Conservation (phyloP, 331 rosid species). For the Pyrus hybrid region DNA sequence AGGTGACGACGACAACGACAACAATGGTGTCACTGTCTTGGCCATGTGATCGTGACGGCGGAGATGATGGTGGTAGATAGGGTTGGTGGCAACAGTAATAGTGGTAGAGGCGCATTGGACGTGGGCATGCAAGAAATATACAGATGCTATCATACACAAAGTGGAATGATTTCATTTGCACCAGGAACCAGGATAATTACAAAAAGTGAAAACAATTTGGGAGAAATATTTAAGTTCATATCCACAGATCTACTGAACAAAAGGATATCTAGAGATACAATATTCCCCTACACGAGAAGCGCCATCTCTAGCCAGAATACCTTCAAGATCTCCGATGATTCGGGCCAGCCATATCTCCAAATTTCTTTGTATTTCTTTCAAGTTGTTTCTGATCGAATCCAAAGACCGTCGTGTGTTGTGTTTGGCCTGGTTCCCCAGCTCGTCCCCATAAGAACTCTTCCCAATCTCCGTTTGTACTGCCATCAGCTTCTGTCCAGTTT, state of each 20-base stretch:
- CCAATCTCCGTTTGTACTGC: conserved; percentile 61
- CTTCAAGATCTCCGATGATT: conserved; percentile 87
- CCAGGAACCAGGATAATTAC: too few relatives aligned
- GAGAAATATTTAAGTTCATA: background rate
- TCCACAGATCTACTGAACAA: conserved; percentile 42
- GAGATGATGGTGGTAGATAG: background rate
- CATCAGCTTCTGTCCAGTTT: conserved; percentile 69
- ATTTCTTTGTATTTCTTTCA: conserved; percentile 77
- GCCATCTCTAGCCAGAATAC: conserved; percentile 77
- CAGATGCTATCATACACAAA: too few relatives aligned
- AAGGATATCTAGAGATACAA: conserved; percentile 64
- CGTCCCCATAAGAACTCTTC: conserved; percentile 48
- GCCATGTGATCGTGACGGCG: background rate
- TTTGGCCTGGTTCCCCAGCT: conserved; percentile 43
- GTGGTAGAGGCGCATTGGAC: background rate
- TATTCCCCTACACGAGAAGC: conserved; percentile 71
- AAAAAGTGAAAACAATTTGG: too few relatives aligned
- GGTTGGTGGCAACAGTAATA: background rate
- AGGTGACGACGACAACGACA: background rate
- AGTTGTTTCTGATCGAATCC: conserved; percentile 65
- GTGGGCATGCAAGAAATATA: background rate
- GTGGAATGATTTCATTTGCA: too few relatives aligned
- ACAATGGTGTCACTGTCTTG: background rate
- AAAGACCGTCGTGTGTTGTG: conserved; percentile 40
- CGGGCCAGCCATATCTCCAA: conserved; percentile 92